Conservation (phyloP, 116 monocot genomes). For the Trichopus zeylanicus region DNA sequence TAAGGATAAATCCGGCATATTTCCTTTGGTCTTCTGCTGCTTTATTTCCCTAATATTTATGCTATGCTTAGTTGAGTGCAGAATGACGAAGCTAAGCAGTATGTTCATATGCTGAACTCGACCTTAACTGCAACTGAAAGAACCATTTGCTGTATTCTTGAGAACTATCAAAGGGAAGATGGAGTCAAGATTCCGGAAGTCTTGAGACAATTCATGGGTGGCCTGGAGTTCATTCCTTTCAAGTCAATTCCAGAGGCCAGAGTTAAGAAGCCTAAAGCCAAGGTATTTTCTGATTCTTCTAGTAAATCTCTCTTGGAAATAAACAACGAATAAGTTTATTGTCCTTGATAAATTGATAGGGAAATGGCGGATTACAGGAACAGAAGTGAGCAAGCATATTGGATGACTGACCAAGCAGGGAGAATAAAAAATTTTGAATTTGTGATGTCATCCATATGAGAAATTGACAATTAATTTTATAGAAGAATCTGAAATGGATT, state of each 20-base stretch:
- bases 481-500: background rate
- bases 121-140: slow-evolving; percentile 93
- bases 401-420: too few species aligned
- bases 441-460: background rate
- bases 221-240: slow-evolving; percentile 65
- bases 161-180: slow-evolving; percentile 76
- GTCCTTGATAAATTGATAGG: background rate
- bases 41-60: background rate
- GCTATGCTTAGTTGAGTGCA: slow-evolving; percentile 15
- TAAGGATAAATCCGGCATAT: background rate
- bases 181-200: slow-evolving; percentile 75
- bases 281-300: slow-evolving; percentile 8
- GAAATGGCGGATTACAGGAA: background rate
- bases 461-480: background rate
- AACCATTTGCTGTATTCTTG: slow-evolving; percentile 89
- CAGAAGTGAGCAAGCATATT: background rate
- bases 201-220: slow-evolving; percentile 76
- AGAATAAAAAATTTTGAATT: background rate
- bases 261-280: slow-evolving; percentile 45
- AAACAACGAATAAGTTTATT: background rate
- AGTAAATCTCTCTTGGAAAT: background rate
- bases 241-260: slow-evolving; percentile 34
- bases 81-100: slow-evolving; percentile 94
- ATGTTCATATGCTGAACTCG: slow-evolving; percentile 93
- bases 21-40: background rate